Percentiles rank a stretch among this genome's conserved stretches.
Evolutionary conservation across 2,329 filamentous ascomycete genomes (phyloP).

Genomic region (Colletotrichum sidae): DNA sequence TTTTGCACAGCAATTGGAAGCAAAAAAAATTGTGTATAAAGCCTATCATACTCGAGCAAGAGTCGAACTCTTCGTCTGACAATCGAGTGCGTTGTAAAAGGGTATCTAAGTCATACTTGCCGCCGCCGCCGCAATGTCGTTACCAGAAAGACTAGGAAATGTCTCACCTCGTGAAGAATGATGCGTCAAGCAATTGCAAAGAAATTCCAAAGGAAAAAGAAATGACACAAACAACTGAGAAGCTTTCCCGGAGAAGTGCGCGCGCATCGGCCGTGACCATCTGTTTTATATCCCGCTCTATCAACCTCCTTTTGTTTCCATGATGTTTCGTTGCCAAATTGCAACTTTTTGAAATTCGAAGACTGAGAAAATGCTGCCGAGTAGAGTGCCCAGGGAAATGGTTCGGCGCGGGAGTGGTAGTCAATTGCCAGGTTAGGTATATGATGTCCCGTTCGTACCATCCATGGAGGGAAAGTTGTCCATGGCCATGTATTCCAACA

Average conservation of each 20-base stretch:
- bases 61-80: conserved; percentile 12
- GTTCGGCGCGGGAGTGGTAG: background rate
- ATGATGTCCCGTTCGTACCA: conserved; percentile 33
- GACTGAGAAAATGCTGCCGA: background rate
- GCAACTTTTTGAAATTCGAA: background rate
- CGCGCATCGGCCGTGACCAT: background rate
- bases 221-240: too few relatives aligned
- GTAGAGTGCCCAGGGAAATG: background rate
- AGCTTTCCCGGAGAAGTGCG: too few relatives aligned
- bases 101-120: conserved; percentile 17
- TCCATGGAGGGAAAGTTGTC: conserved; percentile 54
- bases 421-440: conserved; percentile 19
- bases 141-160: background rate
- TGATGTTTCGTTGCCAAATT: background rate
- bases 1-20: background rate
- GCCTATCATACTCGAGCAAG: conserved; percentile 16
- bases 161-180: too few relatives aligned
- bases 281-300: background rate
- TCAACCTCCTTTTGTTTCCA: too few relatives aligned
- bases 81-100: conserved; percentile 17
- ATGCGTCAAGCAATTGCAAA: too few relatives aligned
- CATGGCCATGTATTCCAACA: conserved; percentile 77
- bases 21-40: background rate
- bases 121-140: conserved; percentile 5
- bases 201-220: too few relatives aligned